Base-by-base conservation (phyloP, 2,329 filamentous ascomycete genomes). In the Blastomyces gilchristii region DNA sequence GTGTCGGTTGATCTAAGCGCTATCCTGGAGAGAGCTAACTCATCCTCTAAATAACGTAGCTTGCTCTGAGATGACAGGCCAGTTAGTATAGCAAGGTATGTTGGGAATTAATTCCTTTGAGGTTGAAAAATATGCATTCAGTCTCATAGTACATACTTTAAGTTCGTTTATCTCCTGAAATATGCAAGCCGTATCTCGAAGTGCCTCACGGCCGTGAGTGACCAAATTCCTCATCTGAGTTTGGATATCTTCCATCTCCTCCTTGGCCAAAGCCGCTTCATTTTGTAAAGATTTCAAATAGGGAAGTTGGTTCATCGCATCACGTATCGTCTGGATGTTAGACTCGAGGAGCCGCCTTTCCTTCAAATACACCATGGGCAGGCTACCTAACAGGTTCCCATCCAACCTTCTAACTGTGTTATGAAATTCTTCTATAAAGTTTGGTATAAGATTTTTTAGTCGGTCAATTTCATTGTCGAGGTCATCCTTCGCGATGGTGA, bases 401-500 rank as follows among this genome's bases (percentile, higher is more conserved):
- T 62, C 18, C 12, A 58, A 4, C 22, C 16, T 31, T 12, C 5
- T 41, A 14, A 58, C 41, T 31, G 52, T 39, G 6, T 22, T n/a
- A 18, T 49, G 49, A 43, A 49, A 57, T 31, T 49, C 53, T 16
- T n/a, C 16, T 8, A 9, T 57, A 25, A 52, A 57, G 12, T 47
- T 45, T 12, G 61, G 41, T 31, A 62, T 37, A 12, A 58, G 43
- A 14, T 41, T 28, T n/a, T 53, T 25, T 12, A 62, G 7, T n/a
- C 25, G 25, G n/a, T 45, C 37, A 7, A 58, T 49, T 43, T 52
- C 61, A 47, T 37, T 16, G 2, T 49, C 52, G 28, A 62, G 39
- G 5, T 62, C 61, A 47, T 25, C 56, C 18, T 63, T 58, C 39
- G 47, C 39, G 18, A n/a, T n/a, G 6, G 45, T 45, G n/a, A 63